phyloP scores from a whole-genome alignment of 2,329 filamentous ascomycete species.

The Hymenoscyphus repandus region DNA sequence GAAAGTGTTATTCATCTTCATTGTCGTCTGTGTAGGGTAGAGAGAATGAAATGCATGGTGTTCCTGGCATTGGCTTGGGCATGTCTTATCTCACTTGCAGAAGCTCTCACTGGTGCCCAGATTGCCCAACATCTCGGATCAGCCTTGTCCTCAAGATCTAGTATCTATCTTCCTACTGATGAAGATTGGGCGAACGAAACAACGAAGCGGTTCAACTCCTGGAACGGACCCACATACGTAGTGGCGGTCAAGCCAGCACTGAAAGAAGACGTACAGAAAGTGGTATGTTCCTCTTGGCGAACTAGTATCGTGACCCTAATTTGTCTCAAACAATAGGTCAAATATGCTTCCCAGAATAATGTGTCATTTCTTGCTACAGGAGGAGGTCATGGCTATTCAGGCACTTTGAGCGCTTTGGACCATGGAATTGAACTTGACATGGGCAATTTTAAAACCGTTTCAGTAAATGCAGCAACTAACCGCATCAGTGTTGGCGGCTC shows the following conservation, averaged over 20 bases:
- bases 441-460: slow-evolving; percentile 1
- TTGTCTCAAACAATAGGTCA: background rate
- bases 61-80: no score
- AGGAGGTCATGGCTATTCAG: background rate
- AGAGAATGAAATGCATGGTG: no score
- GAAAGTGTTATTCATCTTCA: no score
- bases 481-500: background rate
- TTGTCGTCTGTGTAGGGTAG: no score
- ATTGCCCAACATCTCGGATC: no score
- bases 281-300: background rate
- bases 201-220: background rate
- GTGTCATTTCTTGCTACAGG: slow-evolving; percentile 1
- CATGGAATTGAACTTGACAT: slow-evolving; percentile 2
- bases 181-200: background rate
- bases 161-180: no score
- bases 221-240: background rate
- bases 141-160: no score
- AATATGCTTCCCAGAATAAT: background rate
- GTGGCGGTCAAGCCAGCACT: background rate
- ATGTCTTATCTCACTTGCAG: no score
- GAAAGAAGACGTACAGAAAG: background rate
- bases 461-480: background rate
- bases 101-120: no score
- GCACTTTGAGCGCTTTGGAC: background rate
- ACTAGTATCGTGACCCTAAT: background rate